phyloP scores from a whole-genome alignment of 1,284 basidiomycete genomes.

The Trametes polyzona region DNA sequence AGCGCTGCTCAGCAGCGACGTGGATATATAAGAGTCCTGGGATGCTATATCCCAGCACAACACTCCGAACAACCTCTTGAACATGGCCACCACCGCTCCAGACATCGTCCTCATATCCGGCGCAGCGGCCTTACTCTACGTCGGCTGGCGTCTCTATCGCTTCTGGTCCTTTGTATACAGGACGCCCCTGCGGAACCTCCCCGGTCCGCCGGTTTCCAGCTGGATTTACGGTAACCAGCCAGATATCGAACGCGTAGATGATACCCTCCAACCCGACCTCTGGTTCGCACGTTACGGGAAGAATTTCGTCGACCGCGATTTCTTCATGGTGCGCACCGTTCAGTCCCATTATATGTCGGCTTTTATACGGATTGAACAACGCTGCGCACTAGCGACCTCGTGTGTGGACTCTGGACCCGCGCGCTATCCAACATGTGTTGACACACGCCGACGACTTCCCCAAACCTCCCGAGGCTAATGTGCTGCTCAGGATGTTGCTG shows the following conservation, averaged over 20 bases:
- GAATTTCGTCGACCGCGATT: constrained; percentile 48
- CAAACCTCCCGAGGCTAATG: constrained; percentile 33
- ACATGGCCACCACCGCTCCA: too few species aligned
- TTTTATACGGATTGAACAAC: neutral
- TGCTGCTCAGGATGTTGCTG: constrained; percentile 29
- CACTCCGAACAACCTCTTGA: too few species aligned
- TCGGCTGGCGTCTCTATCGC: too few species aligned
- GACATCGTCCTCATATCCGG: too few species aligned
- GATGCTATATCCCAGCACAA: too few species aligned
- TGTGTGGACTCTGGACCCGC: constrained; percentile 45
- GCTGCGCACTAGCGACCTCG: constrained; percentile 38
- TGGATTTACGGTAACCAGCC: constrained; percentile 57
- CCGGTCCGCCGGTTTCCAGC: constrained; percentile 53
- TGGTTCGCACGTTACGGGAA: constrained; percentile 62
- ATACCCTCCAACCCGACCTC: constrained; percentile 47
- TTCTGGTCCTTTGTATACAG: too few species aligned
- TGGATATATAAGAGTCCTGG: too few species aligned
- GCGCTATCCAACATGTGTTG: constrained; percentile 42
- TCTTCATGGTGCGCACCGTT: constrained; percentile 47
- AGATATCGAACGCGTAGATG: constrained; percentile 43
- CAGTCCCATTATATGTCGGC: neutral
- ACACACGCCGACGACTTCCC: constrained; percentile 38
- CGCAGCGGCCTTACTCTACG: too few species aligned
- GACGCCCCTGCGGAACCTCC: too few species aligned
- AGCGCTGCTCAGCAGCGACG: too few species aligned